Evolutionary conservation across 305 asterid species (phyloP), one percentile per base, ranked within the genome.

Genomic region (Fraxinus angustifolia): DNA sequence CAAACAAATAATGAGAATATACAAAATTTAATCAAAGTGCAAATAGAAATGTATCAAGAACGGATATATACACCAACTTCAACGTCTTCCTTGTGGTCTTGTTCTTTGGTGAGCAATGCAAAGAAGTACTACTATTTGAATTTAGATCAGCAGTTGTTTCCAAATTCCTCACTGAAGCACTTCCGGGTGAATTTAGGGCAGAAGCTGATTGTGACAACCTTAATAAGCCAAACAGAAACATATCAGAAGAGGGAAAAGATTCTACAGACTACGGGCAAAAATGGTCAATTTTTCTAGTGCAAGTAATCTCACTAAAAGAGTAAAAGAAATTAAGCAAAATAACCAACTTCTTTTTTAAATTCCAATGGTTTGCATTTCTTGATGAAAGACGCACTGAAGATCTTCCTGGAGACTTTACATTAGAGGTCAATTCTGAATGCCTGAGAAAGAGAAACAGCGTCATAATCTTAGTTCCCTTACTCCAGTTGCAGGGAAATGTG

Each of bases 281-380:
- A 33, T 70, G 26, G 42, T 33, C 12, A n/a, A 31, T 4, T 70
- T 31, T 16, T 28, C 21, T 31, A 33, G 26, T 30, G 75, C 45
- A 31, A 23, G 42, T 11, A 30, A 31, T 68, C 75, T 4, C 75
- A 14, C 40, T 68, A 70, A 81, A 81, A 26, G 60, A 78, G 67
- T 68, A 26, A 42, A 81, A 77, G 86, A 82, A 62, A 76, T 68
- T 26, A 78, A 42, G 26, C 71, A 86, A 78, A 73, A 80, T 60
- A 84, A 80, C 92, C 73, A 82, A 91, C 97, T 80, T 88, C 53
- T 88, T 88, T 75, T 83, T 56, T 48, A 80, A 86, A 90, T 88
- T 88, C 88, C 80, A 73, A 60, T 81, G 88, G 85, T 88, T 85
- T 87, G 82, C 92, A 72, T 84, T 90, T 82, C 87, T 87, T 75